Base-by-base conservation (phyloP, 805 yeast species). In the Spathaspora passalidarum region DNA sequence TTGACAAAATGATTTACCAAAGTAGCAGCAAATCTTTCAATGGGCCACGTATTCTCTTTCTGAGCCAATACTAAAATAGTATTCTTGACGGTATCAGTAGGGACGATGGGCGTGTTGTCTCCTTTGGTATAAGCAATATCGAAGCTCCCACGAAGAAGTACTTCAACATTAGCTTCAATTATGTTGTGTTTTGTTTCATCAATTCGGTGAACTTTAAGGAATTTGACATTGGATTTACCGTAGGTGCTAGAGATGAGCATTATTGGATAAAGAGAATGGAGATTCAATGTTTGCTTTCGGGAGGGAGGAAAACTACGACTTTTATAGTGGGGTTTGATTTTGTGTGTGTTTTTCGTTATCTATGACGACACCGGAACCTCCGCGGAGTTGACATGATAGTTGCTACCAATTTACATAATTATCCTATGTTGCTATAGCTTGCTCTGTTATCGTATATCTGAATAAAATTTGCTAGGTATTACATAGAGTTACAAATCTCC, bases 201-300 rank as follows among this genome's bases (percentile, higher is more conserved):
- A 16, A 11, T 10, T 60, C 84, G 86, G 68, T 81, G 84, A 56
- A 90, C 96, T 69, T 90, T 91, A 58, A 91, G 78, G 66, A 91
- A 87, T 65, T 91, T 89, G 63, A 91, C 97, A 69, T 89, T 88
- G 65, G 82, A 96, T 65, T 91, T 91, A 54, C 97, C 97, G 76
- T 91, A 91, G 23, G 87, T 72, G 14, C 38, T 36, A 21, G 95
- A 84, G 8, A 73, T 62, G 34, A 69, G 21, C 34, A 29, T 29
- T 8, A 10, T 25, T 25, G 13, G 9, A 4, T 25, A 25, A 49
- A 65, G 56, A 48, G 50, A 50, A 11, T 58, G 55, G 22, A 34
- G 32, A 17, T 21, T 40, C 42, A 22, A 38, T 38, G 9, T 16
- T 17, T 14, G n/a, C 9, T 34, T 34, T 34, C 10, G 29, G n/a